Evolutionary conservation across 345 rosid species (phyloP), one percentile per base, ranked within the genome.

Genomic region (Brassica rapa): DNA sequence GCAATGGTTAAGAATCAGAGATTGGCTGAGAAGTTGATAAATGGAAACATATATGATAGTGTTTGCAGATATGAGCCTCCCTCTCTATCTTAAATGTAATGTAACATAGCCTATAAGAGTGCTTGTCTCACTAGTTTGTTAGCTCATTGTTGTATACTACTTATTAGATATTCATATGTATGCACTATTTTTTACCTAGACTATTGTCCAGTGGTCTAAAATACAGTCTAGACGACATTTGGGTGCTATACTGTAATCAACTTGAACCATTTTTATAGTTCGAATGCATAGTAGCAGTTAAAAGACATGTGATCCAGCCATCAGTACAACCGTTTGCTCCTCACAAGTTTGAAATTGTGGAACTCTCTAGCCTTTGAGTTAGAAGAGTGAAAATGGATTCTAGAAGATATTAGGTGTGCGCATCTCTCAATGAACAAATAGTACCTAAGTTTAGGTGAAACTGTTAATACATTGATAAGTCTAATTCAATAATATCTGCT

Each of bases 1-100:
- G 99, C 99, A 62, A 95, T 95, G 99, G 98, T 95, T 85, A 93
- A 95, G 90, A 95, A 95, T 74, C 99, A 95, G 74, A 90, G 99
- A 80, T 79, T 95, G 84, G 98, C 98, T 3, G 97, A 90, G 76
- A 95, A 95, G 76, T 81, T 95, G 82, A 88, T 95, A 12, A 49
- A 82, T 27, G 99, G 99, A 69, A 90, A 86, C 77, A 91, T 95
- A 77, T 95, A 95, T 15, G 90, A 95, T 77, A 91, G 94, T 60
- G 97, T 95, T 35, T 95, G 99, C 88, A 86, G 94, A 86, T 95
- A 89, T 14, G 98, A 95, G 72, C 86, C 91, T 49, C 87, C 87
- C 15, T 62, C 74, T 77, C 70, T 61, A 11, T 73, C 37, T 35
- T 16, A 65, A 46, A 16, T 37, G 71, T 74, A 46, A 75, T 71